Base-by-base conservation (phyloP, 2,329 filamentous ascomycete genomes). In the Westerdykella ornata region DNA sequence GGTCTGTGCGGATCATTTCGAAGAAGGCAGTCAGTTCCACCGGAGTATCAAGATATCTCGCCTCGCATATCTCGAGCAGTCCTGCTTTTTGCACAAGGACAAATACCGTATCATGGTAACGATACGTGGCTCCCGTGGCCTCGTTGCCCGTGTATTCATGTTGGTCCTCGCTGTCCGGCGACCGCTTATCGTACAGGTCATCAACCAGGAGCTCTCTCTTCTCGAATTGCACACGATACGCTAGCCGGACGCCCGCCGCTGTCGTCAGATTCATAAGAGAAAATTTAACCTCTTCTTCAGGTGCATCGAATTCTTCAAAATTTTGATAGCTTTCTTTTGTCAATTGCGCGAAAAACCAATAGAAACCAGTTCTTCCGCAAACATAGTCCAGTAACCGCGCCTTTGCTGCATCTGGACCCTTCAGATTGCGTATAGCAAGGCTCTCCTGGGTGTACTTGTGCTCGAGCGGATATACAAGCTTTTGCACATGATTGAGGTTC, bases 101-200 rank as follows among this genome's bases (percentile, higher is more conserved):
- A 13, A 46, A 19, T 39, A 62, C 59, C 8, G 57, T 49, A 35
- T 61, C 45, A 32, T 49, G 49, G 42, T 63, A 64, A 38, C 52
- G 53, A 34, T 51, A 53, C 1, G 55, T 56, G 8, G 53, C 35
- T 16, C 35, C 34, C 15, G 46, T 46, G 9, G 50, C 52, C 14
- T 49, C 51, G 34, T 62, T 63, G 2, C 61, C 60, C 4, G 52
- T 63, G 34, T 42, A 59, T 4, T 47, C 51, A 20, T 43, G 49
- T 32, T 54, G 53, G 13, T 58, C 56, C 41, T 61, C 52, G 12
- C 53, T 51, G 36, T 65, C 61, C 9, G 57, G 49, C 2, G 52
- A 38, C 14, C 51, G 37, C 11, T 46, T 46, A 28, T 39, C 39
- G 37, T 57, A 57, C 7, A 45, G 41, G 17, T 51, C 45, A 11